A percentile compares a stretch with the other conserved stretches of the same genome.
These are phyloP conservation scores for Lodderomyces jiufengensis DNA, from an alignment of 1,139 yeast genomes.

Conservation along the genomic window DNA sequence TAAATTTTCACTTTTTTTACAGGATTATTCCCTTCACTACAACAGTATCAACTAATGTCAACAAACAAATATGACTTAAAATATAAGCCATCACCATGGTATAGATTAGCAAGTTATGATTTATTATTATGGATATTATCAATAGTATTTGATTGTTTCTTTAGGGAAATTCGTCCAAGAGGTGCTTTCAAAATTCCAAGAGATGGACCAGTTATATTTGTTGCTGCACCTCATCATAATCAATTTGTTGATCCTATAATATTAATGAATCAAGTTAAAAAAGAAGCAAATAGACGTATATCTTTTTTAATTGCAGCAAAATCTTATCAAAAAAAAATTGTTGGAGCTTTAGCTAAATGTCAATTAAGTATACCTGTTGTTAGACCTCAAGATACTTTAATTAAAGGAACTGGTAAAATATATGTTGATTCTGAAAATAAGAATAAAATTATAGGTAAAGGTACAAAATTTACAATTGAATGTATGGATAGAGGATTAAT, in stretches of 20 bases:
- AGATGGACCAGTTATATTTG: conserved; percentile 84
- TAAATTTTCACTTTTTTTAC: no score
- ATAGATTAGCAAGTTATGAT: conserved; percentile 44
- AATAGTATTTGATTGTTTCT: conserved; percentile 56
- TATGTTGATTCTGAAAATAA: conserved; percentile 45
- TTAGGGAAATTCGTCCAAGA: conserved; percentile 84
- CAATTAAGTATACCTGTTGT: conserved; percentile 86
- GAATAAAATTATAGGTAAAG: conserved; percentile 55
- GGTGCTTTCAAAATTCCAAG: conserved; percentile 88
- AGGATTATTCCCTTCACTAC: no score
- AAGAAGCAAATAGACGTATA: conserved; percentile 68
- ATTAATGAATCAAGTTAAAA: conserved; percentile 75
- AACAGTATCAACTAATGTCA: neutral
- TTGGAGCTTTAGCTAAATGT: conserved; percentile 73
- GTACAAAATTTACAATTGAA: conserved; percentile 65
- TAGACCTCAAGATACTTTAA: conserved; percentile 83
- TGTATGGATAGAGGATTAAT: conserved; percentile 66
- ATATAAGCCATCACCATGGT: conserved; percentile 22
- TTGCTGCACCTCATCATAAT: conserved; percentile 97
- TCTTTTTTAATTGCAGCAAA: conserved; percentile 82
- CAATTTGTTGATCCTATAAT: conserved; percentile 92
- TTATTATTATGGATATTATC: conserved; percentile 46
- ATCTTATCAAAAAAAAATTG: conserved; percentile 61
- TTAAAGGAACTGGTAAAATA: conserved; percentile 58
- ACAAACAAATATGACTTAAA: conserved; percentile 5